Evolutionary conservation across 768 basidiomycete species (phyloP), one percentile per base, ranked within the genome.

Genomic region (Tylopilus rubrobrunneus): DNA sequence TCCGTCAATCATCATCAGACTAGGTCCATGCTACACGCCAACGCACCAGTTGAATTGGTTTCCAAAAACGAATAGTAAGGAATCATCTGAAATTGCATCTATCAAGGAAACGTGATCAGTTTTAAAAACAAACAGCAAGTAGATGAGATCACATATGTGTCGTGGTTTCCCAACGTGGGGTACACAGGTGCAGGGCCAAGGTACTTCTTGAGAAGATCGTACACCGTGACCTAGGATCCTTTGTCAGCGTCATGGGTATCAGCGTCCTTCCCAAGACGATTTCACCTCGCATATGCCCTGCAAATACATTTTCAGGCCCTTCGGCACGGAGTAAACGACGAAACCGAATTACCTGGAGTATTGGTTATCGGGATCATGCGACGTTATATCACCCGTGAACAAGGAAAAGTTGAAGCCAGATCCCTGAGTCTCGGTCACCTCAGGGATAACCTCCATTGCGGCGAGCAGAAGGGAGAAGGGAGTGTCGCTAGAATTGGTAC

Each of bases 331-430:
- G 39, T n/a, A 1, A 27, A 31, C 31, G 36, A 45, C 21, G 12
- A 55, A 25, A 15, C 49, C 4, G n/a, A 2, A 72, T 48, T 41
- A 78, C 83, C 82, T 76, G 11, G 80, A 82, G 33, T 87, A 71
- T 64, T 88, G 78, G 54, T 83, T 81, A 47, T 85, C 85, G 31
- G 77, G 61, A 65, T 89, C 88, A 61, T 90, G 88, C 10, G 84
- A 77, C 23, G 87, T 86, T 43, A 89, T 65, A 62, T 90, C 87
- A 23, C 88, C 87, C 0, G 88, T 90, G 63, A 80, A 89, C 15
- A 89, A 39, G 0, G 79, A 79, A 69, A 81, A 88, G 31, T 78
- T 78, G 62, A 89, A 86, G 0, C 83, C 84, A 4, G 72, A 78
- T 0, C 75, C 69, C 57, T 79, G 59, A 7, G 88, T 88, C 9